Percentiles rank a stretch among this genome's conserved stretches.
Evolutionary conservation across 2,329 filamentous ascomycete genomes (phyloP).

Genomic region (Fusarium sublunatum): DNA sequence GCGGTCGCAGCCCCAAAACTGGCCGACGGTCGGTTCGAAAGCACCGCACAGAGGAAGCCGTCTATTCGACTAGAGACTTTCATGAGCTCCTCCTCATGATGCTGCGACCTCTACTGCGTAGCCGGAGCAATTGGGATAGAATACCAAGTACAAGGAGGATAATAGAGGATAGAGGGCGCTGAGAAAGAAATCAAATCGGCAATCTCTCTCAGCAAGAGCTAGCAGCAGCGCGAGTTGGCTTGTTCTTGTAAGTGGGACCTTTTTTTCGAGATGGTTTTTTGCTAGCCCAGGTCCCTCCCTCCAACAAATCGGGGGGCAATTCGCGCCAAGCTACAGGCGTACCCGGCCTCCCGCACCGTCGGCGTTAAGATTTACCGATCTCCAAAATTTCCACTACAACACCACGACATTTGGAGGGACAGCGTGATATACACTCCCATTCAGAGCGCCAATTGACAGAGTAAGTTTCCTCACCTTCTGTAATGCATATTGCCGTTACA

Average conservation of each 20-base stretch:
- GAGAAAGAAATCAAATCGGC: constrained; percentile 37
- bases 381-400: constrained; percentile 48
- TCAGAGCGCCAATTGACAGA: constrained; percentile 36
- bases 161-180: background rate
- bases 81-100: constrained; percentile 69
- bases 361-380: constrained; percentile 50
- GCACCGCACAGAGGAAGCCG: constrained; percentile 68
- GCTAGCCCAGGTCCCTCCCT: constrained; percentile 1
- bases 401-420: constrained; percentile 26
- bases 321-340: constrained; percentile 39
- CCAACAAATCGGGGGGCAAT: constrained; percentile 32
- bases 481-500: background rate
- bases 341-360: constrained; percentile 34
- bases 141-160: background rate
- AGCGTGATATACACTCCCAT: constrained; percentile 32
- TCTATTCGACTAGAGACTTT: constrained; percentile 69
- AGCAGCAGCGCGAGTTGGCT: constrained; percentile 38
- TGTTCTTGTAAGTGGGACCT: constrained; percentile 39
- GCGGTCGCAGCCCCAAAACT: constrained; percentile 42
- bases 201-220: constrained; percentile 39
- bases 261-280: constrained; percentile 43
- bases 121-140: constrained; percentile 20
- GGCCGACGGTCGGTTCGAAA: constrained; percentile 58
- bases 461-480: constrained; percentile 16
- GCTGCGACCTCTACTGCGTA: constrained; percentile 36